Conservation (phyloP, 1,284 basidiomycete genomes). For the Thelephora terrestris region DNA sequence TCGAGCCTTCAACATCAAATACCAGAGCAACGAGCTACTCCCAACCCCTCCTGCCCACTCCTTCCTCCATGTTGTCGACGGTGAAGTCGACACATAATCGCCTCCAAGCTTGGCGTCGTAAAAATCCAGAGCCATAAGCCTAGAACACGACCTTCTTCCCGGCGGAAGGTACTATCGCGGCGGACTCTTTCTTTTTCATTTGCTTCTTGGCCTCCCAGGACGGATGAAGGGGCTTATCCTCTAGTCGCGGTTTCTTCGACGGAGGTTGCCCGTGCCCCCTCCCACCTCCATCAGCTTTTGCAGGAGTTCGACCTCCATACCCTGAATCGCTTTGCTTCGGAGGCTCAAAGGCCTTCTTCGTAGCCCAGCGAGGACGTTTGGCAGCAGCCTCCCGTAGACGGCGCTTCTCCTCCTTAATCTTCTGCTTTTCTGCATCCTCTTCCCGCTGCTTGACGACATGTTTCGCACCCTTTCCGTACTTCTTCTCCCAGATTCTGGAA, state of each 20-base stretch:
- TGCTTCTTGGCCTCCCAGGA: conserved; percentile 89
- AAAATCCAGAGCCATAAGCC: too few relatives aligned
- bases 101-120: too few relatives aligned
- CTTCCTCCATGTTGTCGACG: too few relatives aligned
- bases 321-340: neutral
- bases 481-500: conserved; percentile 92
- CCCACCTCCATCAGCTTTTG: neutral
- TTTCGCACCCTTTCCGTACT: conserved; percentile 85
- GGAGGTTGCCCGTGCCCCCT: neutral
- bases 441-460: conserved; percentile 67
- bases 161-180: conserved; percentile 45
- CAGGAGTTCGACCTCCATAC: neutral
- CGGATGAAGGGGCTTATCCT: conserved; percentile 59
- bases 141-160: conserved; percentile 62
- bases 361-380: neutral
- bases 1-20: too few relatives aligned
- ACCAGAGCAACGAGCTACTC: too few relatives aligned
- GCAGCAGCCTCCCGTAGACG: neutral
- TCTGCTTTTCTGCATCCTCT: conserved; percentile 13
- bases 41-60: too few relatives aligned
- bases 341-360: neutral
- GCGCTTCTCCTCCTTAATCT: neutral
- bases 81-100: too few relatives aligned
- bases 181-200: conserved; percentile 54
- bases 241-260: conserved; percentile 18